Base-by-base conservation (phyloP, 352 stramenopile genomes). In the Phytopythium chamaehyphon region DNA sequence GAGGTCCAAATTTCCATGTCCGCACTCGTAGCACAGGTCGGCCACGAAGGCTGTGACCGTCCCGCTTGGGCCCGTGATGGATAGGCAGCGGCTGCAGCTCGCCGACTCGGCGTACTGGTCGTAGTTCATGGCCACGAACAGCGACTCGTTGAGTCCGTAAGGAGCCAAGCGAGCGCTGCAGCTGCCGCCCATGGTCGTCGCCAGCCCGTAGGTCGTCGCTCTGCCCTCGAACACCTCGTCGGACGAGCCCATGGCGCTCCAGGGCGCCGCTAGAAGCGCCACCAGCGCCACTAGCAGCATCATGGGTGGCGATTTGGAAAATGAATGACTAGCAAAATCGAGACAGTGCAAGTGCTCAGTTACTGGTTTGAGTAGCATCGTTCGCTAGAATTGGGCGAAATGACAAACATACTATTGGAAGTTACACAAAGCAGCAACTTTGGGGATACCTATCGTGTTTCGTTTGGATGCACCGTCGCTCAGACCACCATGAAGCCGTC, bases 1-100 rank as follows among this genome's bases (percentile, higher is more conserved):
- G 21, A 89, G 63, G 48, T 89, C 78, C 46, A 89, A 56, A 38
- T 89, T 83, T 21, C 73, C 66, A 19, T 83, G 53, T 16, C 62
- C 69, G 28, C 79, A 88, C 51, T 87, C 76, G 53, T 73, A 81
- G 61, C 76, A 88, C n/a, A 80, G 50, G 53, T 88, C 74, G 1
- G 69, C 73, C n/a, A 88, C 65, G 54, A 74, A 81, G 24, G 71
- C 47, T 14, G 71, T 67, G 18, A 76, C 72, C 15, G 64, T 79
- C 35, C 67, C 71, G 51, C 55, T 66, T 26, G 71, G 62, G 42
- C 71, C 71, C 23, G 60, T 73, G 37, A 86, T 66, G 24, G 59
- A 70, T 46, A 86, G 59, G 50, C 73, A 86, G 46, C 79, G 76
- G 26, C 71, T 83, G 57, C 73, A 86, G 54, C 57, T 70, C 8